Percentiles rank a stretch among this genome's conserved stretches.
phyloP scores from a whole-genome alignment of 768 basidiomycete species.

The Terana coerulea region DNA sequence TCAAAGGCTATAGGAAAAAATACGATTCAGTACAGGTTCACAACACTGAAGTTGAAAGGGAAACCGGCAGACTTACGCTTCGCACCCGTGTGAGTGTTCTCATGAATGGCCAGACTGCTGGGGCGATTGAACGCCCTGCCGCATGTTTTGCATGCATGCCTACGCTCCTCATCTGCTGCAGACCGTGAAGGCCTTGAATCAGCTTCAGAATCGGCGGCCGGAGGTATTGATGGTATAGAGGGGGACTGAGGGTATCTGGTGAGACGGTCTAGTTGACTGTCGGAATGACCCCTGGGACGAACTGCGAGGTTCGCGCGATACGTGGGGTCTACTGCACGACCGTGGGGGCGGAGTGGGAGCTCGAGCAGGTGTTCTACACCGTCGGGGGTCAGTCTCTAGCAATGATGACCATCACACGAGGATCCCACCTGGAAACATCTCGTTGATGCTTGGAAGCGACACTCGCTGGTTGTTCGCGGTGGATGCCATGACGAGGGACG shows the following conservation, averaged over 20 bases:
- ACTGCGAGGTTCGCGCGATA: not conserved
- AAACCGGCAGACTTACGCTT: slow-evolving; percentile 54
- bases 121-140: slow-evolving; percentile 52
- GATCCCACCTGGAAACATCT: slow-evolving; percentile 26
- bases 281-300: not conserved
- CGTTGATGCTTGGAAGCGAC: slow-evolving; percentile 27
- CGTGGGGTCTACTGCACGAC: not conserved
- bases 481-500: not conserved
- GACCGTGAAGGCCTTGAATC: not conserved
- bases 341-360: not conserved
- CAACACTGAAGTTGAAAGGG: too few species aligned
- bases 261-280: not conserved
- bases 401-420: not conserved
- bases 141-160: slow-evolving; percentile 1
- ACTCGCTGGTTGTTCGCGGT: not conserved
- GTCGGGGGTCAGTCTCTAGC: not conserved
- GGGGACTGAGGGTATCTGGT: not conserved
- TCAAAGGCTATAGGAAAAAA: slow-evolving; percentile 62
- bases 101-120: slow-evolving; percentile 61
- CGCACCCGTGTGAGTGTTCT: slow-evolving; percentile 65
- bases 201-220: not conserved
- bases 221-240: not conserved
- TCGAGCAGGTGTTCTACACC: slow-evolving; percentile 4
- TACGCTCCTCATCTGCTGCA: not conserved
- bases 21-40: too few species aligned